Conservation (phyloP, 176 grass and related monocot genomes). For the Musa beccarii region DNA sequence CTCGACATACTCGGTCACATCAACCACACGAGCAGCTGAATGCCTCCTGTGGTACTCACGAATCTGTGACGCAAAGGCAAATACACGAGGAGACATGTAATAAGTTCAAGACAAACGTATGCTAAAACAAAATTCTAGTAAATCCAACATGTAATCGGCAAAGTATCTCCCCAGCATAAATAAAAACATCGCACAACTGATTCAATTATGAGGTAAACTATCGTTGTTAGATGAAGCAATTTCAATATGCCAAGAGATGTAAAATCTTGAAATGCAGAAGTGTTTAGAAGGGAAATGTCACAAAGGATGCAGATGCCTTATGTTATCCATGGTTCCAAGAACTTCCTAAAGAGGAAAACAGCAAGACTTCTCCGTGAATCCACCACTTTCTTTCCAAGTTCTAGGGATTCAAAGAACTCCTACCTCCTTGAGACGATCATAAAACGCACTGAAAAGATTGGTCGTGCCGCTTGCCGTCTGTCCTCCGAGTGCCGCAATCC, state of each 20-base stretch:
- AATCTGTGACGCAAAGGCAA: slow-evolving; percentile 49
- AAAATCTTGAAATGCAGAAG: background rate
- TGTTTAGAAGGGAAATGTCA: background rate
- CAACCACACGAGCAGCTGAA: slow-evolving; percentile 57
- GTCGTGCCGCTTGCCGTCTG: slow-evolving; percentile 24
- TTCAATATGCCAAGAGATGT: too few relatives aligned
- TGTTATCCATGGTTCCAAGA: too few relatives aligned
- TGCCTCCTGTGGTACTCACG: slow-evolving; percentile 80
- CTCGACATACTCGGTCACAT: slow-evolving; percentile 57
- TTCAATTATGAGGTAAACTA: too few relatives aligned
- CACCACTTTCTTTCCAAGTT: background rate
- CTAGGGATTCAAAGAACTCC: background rate
- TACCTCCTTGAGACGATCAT: slow-evolving; percentile 82
- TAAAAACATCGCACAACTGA: background rate
- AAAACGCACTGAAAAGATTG: slow-evolving; percentile 46
- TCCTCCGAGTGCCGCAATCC: slow-evolving; percentile 54
- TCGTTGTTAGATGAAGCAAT: too few relatives aligned
- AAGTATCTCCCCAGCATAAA: background rate
- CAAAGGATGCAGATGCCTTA: background rate
- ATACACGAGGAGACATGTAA: background rate
- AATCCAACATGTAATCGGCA: background rate
- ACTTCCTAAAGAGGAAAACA: too few relatives aligned
- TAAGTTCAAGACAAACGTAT: background rate
- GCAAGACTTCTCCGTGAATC: too few relatives aligned
- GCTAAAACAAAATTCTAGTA: background rate